Percentiles rank a stretch among this genome's conserved stretches.
These are phyloP conservation scores for Russula ochroleuca DNA, from an alignment of 768 basidiomycete species.

Conservation along the genomic window DNA sequence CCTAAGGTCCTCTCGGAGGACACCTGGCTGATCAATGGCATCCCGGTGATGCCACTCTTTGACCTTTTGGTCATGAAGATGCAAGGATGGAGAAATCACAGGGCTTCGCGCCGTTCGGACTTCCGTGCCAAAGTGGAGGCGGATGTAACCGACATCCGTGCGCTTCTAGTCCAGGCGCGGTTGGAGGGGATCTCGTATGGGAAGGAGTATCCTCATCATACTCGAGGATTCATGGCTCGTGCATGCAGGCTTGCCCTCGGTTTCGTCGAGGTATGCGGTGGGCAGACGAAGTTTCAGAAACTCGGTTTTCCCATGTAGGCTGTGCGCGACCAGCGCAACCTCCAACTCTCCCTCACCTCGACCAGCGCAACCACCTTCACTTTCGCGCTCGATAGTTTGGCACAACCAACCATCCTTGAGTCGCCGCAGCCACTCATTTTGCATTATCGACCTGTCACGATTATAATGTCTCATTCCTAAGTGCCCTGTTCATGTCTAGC, in stretches of 20 bases:
- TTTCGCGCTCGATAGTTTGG: neutral
- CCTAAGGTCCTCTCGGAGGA: conserved; percentile 1
- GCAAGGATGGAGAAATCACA: conserved; percentile 13
- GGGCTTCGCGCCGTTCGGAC: neutral
- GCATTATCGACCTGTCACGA: neutral
- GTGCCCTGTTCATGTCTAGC: neutral
- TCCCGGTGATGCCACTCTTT: conserved; percentile 14
- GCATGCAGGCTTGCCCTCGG: neutral
- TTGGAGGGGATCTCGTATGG: neutral
- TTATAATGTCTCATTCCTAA: neutral
- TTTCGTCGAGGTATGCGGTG: neutral
- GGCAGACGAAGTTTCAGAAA: neutral
- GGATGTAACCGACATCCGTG: conserved; percentile 7
- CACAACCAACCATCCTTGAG: neutral
- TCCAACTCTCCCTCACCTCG: no score
- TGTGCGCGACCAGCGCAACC: neutral
- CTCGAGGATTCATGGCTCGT: neutral
- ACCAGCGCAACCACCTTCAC: neutral
- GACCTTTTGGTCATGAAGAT: conserved; percentile 12
- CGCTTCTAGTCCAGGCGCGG: neutral
- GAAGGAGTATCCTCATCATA: neutral
- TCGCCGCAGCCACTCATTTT: neutral
- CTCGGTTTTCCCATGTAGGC: conserved; percentile 5
- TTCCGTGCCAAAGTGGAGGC: conserved; percentile 1
- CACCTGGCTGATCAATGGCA: neutral